phyloP scores from a whole-genome alignment of 345 rosid species.

The Salix dunnii region DNA sequence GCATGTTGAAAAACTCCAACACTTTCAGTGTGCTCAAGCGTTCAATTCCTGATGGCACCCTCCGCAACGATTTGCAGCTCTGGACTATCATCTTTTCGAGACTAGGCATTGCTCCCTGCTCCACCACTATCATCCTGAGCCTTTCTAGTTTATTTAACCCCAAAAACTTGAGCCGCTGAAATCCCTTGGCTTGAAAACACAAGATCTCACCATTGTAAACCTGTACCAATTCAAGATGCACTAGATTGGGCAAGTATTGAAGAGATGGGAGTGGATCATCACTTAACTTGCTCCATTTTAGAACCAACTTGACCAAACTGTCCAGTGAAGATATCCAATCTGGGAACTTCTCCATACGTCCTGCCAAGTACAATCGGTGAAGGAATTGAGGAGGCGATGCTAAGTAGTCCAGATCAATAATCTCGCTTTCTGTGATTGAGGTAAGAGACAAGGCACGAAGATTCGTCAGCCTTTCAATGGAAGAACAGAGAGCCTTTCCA shows the following conservation, averaged over 20 bases:
- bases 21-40: constrained; percentile 8
- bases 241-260: constrained; percentile 25
- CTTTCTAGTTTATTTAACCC: constrained; percentile 4
- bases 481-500: constrained; percentile 18
- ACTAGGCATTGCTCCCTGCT: constrained; percentile 2
- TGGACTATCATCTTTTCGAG: constrained; percentile 10
- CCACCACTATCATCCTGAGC: not conserved
- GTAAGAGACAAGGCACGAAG: constrained; percentile 15
- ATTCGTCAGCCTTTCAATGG: constrained; percentile 16
- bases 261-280: constrained; percentile 17
- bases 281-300: constrained; percentile 15
- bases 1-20: constrained; percentile 14
- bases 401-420: constrained; percentile 18
- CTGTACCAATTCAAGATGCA: constrained; percentile 16
- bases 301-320: constrained; percentile 13
- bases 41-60: constrained; percentile 7
- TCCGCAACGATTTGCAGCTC: constrained; percentile 10
- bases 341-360: constrained; percentile 24
- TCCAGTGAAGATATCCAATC: constrained; percentile 26
- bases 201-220: constrained; percentile 19
- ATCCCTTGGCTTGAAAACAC: constrained; percentile 3
- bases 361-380: constrained; percentile 23
- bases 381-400: constrained; percentile 26
- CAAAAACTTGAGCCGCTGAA: not conserved
- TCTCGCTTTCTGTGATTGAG: constrained; percentile 14